Evolutionary conservation across 257 asterid species (phyloP), one percentile per base, ranked within the genome.

Genomic region (Penstemon barbatus): DNA sequence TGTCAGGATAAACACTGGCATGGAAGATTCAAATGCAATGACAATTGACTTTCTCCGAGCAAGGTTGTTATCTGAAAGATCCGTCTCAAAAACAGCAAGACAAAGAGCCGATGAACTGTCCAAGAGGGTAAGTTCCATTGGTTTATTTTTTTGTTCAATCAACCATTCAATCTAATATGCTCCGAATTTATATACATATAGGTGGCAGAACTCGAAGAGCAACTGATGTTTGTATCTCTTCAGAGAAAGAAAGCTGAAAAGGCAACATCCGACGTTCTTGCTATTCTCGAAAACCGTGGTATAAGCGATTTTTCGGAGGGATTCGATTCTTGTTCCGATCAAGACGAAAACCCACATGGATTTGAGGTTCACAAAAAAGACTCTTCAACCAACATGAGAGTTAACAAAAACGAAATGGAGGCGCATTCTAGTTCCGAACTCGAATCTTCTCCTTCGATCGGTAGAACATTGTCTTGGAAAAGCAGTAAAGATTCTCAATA

Each of bases 21-120:
- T 80, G 75, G 95, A 91, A 69, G 95, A 87, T 74, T 71, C 96
- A 7, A 75, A 86, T 67, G 69, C 82, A n/a, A 86, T 80, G 88
- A 91, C 97, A 39, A 77, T 94, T 69, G 96, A 94, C 62, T 93
- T 84, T 82, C 94, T 93, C 54, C 86, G 96, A 60, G 96, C 87
- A 61, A 80, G 92, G 77, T 79, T 93, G 80, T 79, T 90, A 76
- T 73, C 97, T 65, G 97, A 93, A 85, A 90, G 97, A 75, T 90
- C 99, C 11, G 80, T 91, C 72, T 93, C 96, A 50, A 86, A 79
- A 74, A 61, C 93, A 5, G 92, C 95, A 25, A 86, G 81, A 74
- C 89, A 86, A 82, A 84, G 97, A 87, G 96, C 95, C 48, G 85
- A 91, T 79, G 97, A 91, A 63, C 93, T 94, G 71, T 75, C 97